These are phyloP conservation scores for Fraxinus baroniana DNA, from an alignment of 305 asterid species.

Conservation along the genomic window DNA sequence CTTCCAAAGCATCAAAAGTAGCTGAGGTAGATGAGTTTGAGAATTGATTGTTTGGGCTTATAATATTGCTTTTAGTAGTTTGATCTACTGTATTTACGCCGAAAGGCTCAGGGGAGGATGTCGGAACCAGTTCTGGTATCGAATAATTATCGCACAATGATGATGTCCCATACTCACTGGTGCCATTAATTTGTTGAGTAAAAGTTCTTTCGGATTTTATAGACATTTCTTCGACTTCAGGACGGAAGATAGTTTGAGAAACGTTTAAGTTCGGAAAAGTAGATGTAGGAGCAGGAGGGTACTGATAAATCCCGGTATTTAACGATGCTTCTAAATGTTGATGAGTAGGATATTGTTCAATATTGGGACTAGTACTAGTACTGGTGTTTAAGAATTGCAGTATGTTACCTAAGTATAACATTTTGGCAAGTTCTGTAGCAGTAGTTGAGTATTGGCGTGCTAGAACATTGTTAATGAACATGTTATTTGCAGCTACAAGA, in stretches of 20 bases:
- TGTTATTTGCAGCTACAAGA: constrained; percentile 1
- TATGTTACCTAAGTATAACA: constrained; percentile 26
- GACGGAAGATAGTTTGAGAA: constrained; percentile 6
- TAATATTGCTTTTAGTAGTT: constrained; percentile 6
- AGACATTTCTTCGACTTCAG: neutral
- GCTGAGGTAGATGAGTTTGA: constrained; percentile 26
- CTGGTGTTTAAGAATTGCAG: constrained; percentile 25
- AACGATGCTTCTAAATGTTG: neutral
- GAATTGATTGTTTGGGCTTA: neutral
- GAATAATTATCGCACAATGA: constrained; percentile 6
- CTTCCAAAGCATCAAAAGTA: constrained; percentile 28
- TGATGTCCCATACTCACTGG: neutral
- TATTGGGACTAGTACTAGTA: neutral
- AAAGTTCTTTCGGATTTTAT: constrained; percentile 8
- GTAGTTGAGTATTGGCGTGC: neutral
- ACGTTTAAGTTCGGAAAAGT: neutral
- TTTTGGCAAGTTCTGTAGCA: constrained; percentile 25
- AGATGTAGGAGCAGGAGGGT: neutral
- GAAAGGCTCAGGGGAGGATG: constrained; percentile 20
- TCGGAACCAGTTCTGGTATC: constrained; percentile 26
- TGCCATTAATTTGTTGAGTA: neutral
- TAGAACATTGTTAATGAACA: neutral
- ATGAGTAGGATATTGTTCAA: neutral
- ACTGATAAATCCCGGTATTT: neutral
- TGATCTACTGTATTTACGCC: constrained; percentile 5